Evolutionary conservation across 495 filamentous ascomycete species (phyloP).

Genomic region (Neohortaea acidophila): DNA sequence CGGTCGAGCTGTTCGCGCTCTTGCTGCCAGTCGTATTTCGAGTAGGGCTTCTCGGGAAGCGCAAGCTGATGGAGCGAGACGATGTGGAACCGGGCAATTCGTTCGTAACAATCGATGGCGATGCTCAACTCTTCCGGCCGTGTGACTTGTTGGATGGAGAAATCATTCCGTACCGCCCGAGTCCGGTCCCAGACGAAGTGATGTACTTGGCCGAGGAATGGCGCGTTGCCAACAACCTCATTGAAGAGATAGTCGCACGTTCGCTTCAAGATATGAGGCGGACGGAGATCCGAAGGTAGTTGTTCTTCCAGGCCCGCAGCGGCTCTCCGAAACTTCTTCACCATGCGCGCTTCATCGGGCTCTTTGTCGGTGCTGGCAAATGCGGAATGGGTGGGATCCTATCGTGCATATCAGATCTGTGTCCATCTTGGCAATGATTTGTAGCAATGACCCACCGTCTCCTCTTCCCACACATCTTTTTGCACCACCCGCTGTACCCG

Average conservation of each 20-base stretch:
- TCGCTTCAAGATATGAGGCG: conserved; percentile 51
- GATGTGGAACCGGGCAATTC: conserved; percentile 84
- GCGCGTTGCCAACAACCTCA: conserved; percentile 48
- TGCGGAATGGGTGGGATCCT: conserved; percentile 20
- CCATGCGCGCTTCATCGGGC: conserved; percentile 43
- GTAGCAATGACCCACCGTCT: conserved; percentile 31
- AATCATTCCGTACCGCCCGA: conserved; percentile 81
- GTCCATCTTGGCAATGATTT: neutral
- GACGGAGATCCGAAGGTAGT: conserved; percentile 81
- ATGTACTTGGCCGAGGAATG: conserved; percentile 53
- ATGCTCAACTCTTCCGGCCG: conserved; percentile 49
- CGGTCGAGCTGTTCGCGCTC: conserved; percentile 87
- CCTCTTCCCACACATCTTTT: conserved; percentile 36
- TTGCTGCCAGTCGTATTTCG: conserved; percentile 73
- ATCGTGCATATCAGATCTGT: conserved; percentile 2
- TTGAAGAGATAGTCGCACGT: conserved; percentile 74
- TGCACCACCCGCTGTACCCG: conserved; percentile 61
- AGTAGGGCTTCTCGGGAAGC: conserved; percentile 38
- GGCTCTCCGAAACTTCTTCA: conserved; percentile 81
- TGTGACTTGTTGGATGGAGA: conserved; percentile 71
- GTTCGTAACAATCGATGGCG: conserved; percentile 69
- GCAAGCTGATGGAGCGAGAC: conserved; percentile 73
- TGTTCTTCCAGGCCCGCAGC: conserved; percentile 86
- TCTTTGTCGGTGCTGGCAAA: conserved; percentile 27
- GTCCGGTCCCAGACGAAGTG: conserved; percentile 92